phyloP scores from a whole-genome alignment of 192 early-diverging fungal species.

The Backusella psychrophila region DNA sequence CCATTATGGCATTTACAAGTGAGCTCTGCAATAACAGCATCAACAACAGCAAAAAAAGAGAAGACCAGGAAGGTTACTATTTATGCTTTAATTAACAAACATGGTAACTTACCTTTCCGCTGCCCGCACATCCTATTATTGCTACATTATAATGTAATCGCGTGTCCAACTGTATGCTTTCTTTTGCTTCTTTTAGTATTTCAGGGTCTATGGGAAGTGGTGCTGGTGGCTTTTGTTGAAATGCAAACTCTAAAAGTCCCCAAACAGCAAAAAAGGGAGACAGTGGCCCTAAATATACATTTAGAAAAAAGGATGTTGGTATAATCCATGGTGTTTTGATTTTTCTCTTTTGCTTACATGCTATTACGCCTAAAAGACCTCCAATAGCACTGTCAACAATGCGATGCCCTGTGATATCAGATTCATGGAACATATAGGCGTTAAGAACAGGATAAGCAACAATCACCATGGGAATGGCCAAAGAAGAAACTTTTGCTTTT shows the following conservation, averaged over 20 bases:
- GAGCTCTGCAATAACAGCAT: slow-evolving; percentile 20
- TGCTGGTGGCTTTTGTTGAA: slow-evolving; percentile 23
- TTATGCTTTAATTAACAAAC: not conserved
- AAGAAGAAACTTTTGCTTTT: slow-evolving; percentile 31
- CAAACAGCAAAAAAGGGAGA: slow-evolving; percentile 33
- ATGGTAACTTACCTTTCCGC: slow-evolving; percentile 32
- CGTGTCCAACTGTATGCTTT: slow-evolving; percentile 28
- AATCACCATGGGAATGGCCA: slow-evolving; percentile 34
- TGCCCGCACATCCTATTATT: slow-evolving; percentile 31
- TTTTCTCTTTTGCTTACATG: slow-evolving; percentile 18
- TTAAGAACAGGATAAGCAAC: slow-evolving; percentile 34
- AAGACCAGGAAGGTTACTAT: not conserved
- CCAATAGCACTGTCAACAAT: slow-evolving; percentile 32
- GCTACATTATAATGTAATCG: slow-evolving; percentile 36
- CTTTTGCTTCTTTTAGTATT: slow-evolving; percentile 21
- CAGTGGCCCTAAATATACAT: slow-evolving; percentile 16
- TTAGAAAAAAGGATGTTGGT: not conserved
- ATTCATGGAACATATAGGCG: slow-evolving; percentile 30
- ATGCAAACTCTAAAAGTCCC: slow-evolving; percentile 28
- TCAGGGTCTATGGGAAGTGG: slow-evolving; percentile 26
- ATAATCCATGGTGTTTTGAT: not conserved
- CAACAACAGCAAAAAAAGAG: not conserved
- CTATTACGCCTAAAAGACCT: slow-evolving; percentile 35
- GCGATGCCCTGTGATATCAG: slow-evolving; percentile 28
- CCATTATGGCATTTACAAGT: slow-evolving; percentile 38